Percentiles rank a stretch among this genome's conserved stretches.
phyloP scores from a whole-genome alignment of 2,329 filamentous ascomycete species.

The Sporothrix brasiliensis region DNA sequence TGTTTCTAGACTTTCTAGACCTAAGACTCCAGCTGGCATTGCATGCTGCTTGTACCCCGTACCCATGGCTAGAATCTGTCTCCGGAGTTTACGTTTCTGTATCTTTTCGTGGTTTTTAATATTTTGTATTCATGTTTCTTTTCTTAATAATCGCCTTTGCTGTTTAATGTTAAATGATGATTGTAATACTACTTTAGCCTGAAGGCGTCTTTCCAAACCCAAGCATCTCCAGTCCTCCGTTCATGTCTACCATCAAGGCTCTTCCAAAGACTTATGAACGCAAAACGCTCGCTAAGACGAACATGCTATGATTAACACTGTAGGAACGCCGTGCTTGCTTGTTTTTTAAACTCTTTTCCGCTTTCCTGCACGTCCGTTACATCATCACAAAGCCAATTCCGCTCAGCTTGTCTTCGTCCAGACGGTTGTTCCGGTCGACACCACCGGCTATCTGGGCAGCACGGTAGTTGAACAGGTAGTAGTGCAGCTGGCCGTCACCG shows the following conservation, averaged over 20 bases:
- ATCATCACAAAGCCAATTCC: constrained; percentile 86
- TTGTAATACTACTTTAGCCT: neutral
- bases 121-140: neutral
- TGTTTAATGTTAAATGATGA: neutral
- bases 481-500: constrained; percentile 93
- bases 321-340: constrained; percentile 10
- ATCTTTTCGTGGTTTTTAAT: neutral
- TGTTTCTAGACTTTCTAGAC: neutral
- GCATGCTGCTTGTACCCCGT: neutral
- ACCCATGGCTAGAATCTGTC: neutral
- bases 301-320: constrained; percentile 17
- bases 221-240: neutral
- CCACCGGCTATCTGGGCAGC: constrained; percentile 83
- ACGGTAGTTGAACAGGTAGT: constrained; percentile 97
- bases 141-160: neutral
- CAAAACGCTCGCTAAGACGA: neutral
- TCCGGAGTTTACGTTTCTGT: neutral
- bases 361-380: constrained; percentile 21
- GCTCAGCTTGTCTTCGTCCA: constrained; percentile 77
- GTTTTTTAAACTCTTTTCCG: neutral
- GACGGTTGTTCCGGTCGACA: constrained; percentile 74
- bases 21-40: neutral
- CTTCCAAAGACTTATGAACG: neutral
- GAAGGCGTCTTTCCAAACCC: neutral
- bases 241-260: neutral